Evolutionary conservation across 495 filamentous ascomycete species (phyloP).

Genomic region (Aspergillus asperescens): DNA sequence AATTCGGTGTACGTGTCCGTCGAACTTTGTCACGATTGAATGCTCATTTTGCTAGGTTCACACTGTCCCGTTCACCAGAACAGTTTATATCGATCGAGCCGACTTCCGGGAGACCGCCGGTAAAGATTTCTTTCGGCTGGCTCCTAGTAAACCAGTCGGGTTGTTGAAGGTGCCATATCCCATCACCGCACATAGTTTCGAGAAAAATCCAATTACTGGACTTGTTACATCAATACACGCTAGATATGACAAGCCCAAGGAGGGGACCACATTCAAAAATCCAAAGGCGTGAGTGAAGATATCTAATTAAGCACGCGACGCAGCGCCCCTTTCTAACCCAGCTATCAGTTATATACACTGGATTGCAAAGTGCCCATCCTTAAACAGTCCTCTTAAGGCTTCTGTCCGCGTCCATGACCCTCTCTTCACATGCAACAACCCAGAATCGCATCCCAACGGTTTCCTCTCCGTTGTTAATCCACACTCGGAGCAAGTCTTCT

Average conservation of each 20-base stretch:
- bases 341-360: not conserved
- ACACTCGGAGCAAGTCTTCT: not conserved
- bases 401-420: not conserved
- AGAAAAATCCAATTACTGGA: conserved; percentile 66
- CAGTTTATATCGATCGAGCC: conserved; percentile 78
- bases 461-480: not conserved
- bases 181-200: conserved; percentile 56
- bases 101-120: conserved; percentile 84
- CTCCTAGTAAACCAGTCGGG: conserved; percentile 81
- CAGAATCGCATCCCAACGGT: not conserved
- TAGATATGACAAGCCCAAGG: conserved; percentile 40
- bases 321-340: not conserved
- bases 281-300: conserved; percentile 13
- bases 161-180: conserved; percentile 76
- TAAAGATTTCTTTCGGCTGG: conserved; percentile 85
- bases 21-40: conserved; percentile 51
- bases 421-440: not conserved
- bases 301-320: too few relatives aligned
- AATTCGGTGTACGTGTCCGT: conserved; percentile 27
- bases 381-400: conserved; percentile 1
- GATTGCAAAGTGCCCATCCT: not conserved
- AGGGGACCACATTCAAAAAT: conserved; percentile 18
- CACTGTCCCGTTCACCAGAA: conserved; percentile 61
- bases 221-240: conserved; percentile 49
- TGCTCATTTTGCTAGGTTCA: conserved; percentile 28